Evolutionary conservation across 495 filamentous ascomycete species (phyloP), one percentile per base, ranked within the genome.

Genomic region (Physcia stellaris): DNA sequence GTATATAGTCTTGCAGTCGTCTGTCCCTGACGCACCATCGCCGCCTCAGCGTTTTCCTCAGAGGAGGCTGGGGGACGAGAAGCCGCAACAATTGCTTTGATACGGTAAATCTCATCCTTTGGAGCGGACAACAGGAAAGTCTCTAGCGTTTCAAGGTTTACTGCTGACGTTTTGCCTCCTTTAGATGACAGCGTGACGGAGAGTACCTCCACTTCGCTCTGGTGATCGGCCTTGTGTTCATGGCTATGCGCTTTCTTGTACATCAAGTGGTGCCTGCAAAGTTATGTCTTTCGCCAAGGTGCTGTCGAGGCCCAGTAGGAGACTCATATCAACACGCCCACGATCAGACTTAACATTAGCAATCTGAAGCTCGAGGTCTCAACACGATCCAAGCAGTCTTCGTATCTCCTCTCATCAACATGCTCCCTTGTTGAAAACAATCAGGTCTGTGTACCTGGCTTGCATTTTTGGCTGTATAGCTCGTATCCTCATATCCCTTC

Each of bases 381-480:
- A 11, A 98, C 61, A 6, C 84, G 68, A 57, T 98, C 90, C 27
- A 88, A 50, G 46, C 77, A 80, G 30, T 83, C 68, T 56, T 98
- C 92, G 41, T 87, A 79, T 32, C 73, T 58, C 51, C 74, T 58
- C 60, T 92, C 86, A 10, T 58, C 64, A 3, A 73, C 71, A 2
- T 46, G 37, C 58, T 98, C 90, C 87, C 88, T 98, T 98, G 60
- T 95, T 98, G 41, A 93, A 79, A 18, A 98, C 68, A 34, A 98
- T 78, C 46, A 95, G 52, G 66, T 98, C 90, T 32, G 90, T 98
- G 59, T 93, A 95, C 50, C 66, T 57, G 19, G 84, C 85, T 62
- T 93, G 85, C 34, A 88, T 59, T 53, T n/a, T 80, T 75, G 13
- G 85, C 85, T 34, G 85, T 90, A 31, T 82, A 87, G 20, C 70